Evolutionary conservation across 495 filamentous ascomycete genomes (phyloP), one percentile per base, ranked within the genome.

Genomic region (Penicillium nucicola): DNA sequence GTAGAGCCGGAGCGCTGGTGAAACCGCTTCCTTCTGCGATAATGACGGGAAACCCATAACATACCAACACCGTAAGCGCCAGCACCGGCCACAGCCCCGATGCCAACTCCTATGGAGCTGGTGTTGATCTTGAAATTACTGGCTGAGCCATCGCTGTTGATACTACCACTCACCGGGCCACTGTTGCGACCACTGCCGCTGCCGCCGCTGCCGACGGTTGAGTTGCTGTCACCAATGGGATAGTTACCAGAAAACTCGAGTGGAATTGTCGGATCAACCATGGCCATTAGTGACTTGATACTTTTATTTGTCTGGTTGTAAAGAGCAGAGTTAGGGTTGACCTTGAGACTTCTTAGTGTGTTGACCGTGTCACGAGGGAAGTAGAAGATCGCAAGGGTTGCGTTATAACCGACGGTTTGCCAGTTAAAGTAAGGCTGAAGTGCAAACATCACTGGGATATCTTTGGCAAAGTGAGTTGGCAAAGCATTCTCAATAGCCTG

Each of bases 41-140:
- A 98, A 52, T 95, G 80, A 38, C 95, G 82, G 18, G 93, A 95
- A 55, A 97, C 81, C 65, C 92, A 87, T 71, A 97, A 95, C 93
- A 98, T 97, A 66, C 89, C 95, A n/a, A 88, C 92, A 64, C 92
- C 95, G 59, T 98, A 98, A n/a, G 85, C 87, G 38, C 85, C 84
- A 13, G 90, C 90, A 60, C 90, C 90, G 35, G 78, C 82, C 25
- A 90, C 82, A 43, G 88, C 86, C 57, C 86, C 88, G 39, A 85
- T 71, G 38, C 84, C 89, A 65, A 97, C 90, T 55, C 86, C 90
- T 39, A 89, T 86, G n/a, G 87, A 92, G 60, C 86, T 88, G 46
- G 83, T 82, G 42, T 80, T 81, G 20, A 78, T 73, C 34, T 72
- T 67, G 25, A 81, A 78, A 39, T 66, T 74, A 67, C 67, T 69